phyloP scores from a whole-genome alignment of 2,329 filamentous ascomycete species.

The Macroventuria anomochaeta region DNA sequence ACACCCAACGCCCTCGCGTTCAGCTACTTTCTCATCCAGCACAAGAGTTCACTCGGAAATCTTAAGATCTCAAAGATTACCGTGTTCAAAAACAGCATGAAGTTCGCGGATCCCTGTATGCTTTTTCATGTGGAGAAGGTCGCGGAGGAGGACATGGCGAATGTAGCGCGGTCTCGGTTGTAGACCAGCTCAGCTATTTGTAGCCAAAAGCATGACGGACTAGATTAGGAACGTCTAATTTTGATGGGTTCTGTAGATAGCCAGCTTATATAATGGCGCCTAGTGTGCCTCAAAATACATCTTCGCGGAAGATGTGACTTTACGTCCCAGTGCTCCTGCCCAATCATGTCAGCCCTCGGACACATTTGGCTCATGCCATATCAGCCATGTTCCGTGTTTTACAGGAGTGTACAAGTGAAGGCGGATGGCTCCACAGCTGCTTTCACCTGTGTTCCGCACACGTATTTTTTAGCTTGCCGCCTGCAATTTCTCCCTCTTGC shows the following conservation, averaged over 20 bases:
- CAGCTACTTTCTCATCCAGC: constrained; percentile 13
- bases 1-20: constrained; percentile 15
- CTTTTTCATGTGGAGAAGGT: constrained; percentile 6
- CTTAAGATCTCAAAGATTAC: constrained; percentile 10
- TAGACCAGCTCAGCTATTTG: background rate
- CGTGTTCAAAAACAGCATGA: constrained; percentile 8
- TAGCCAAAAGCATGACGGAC: background rate
- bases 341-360: no score
- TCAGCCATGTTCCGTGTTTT: background rate
- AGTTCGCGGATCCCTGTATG: constrained; percentile 8
- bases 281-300: no score
- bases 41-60: constrained; percentile 13
- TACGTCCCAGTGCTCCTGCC: no score
- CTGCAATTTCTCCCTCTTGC: background rate
- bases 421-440: background rate
- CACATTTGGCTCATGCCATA: no score
- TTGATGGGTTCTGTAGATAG: background rate
- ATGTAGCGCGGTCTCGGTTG: background rate
- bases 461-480: background rate
- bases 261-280: background rate
- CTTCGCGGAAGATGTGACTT: no score
- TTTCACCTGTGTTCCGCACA: background rate
- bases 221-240: background rate
- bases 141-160: background rate
- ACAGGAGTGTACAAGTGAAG: background rate